phyloP scores from a whole-genome alignment of 148 eudicot species.

The Cornus florida region DNA sequence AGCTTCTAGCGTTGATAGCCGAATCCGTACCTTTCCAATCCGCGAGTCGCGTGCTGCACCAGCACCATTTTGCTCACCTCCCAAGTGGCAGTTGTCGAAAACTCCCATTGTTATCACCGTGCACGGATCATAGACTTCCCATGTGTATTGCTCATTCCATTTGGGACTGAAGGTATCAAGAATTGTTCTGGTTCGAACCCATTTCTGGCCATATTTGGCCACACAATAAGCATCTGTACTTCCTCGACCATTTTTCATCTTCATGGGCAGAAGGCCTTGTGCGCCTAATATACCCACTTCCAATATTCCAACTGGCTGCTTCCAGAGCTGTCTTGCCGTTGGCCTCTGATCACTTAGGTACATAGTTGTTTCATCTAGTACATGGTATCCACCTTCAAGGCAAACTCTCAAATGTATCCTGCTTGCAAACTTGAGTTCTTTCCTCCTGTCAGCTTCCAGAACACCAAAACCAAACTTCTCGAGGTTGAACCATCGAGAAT shows the following conservation, averaged over 20 bases:
- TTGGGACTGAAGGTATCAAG: slow-evolving; percentile 33
- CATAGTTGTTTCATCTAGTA: slow-evolving; percentile 40
- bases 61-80: slow-evolving; percentile 21
- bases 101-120: slow-evolving; percentile 43
- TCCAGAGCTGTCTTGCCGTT: slow-evolving; percentile 41
- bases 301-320: slow-evolving; percentile 35
- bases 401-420: slow-evolving; percentile 41
- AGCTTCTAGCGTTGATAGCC: slow-evolving; percentile 39
- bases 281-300: slow-evolving; percentile 44
- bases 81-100: slow-evolving; percentile 39
- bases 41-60: slow-evolving; percentile 28
- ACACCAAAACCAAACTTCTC: slow-evolving; percentile 34
- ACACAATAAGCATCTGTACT: slow-evolving; percentile 45
- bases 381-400: slow-evolving; percentile 50
- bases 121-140: slow-evolving; percentile 46
- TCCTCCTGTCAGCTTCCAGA: slow-evolving; percentile 30
- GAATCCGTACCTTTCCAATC: slow-evolving; percentile 39
- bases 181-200: slow-evolving; percentile 36
- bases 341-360: slow-evolving; percentile 45
- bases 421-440: slow-evolving; percentile 36
- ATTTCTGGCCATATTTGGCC: slow-evolving; percentile 40
- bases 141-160: slow-evolving; percentile 43
- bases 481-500: slow-evolving; percentile 42
- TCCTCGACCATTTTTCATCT: slow-evolving; percentile 37
- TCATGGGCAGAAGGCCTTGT: slow-evolving; percentile 44